Evolutionary conservation across 2,329 filamentous ascomycete genomes (phyloP), one percentile per base, ranked within the genome.

Genomic region (Fusarium virguliforme): DNA sequence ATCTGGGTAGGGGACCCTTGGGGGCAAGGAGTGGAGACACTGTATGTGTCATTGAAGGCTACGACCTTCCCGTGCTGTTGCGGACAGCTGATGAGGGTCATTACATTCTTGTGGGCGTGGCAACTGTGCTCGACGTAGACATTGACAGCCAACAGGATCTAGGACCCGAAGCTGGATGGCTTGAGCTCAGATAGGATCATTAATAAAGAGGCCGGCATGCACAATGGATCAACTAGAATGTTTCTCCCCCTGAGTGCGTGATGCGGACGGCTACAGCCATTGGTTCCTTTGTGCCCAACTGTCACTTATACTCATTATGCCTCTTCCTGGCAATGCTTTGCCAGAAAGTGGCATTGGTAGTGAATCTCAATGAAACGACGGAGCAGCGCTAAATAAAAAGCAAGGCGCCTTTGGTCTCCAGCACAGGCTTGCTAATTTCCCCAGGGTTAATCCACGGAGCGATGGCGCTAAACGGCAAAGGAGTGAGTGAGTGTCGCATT

Each of bases 391-490:
- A 50, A 32, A 32, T 50, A 32, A 30, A 50, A 50, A 50, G 26
- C 46, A 50, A 50, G 46, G 46, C 46, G 46, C 46, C 46, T 50
- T 50, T 30, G 9, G 10, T 6, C n/a, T 30, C 26, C 6, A 3
- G 12, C 43, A 26, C 15, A 35, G 10, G 4, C 26, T 32, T 32
- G 28, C n/a, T 18, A 30, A 50, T 50, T 32, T 32, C 30, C 30
- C 46, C 15, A 50, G 46, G 46, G 46, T n/a, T 50, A 50, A 50
- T 50, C 46, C 46, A 50, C 46, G 18, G 46, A 6, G 26, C 32
- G n/a, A 32, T 4, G n/a, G 15, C 46, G 46, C 46, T 50, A 50
- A 30, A 30, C 26, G 15, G 46, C n/a, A 26, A 50, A 26, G 26
- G 8, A 50, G 28, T 26, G 0, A 26, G 15, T 1, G 9, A 50